Conservation (phyloP, 2,329 filamentous ascomycete genomes). For the Emydomyces testavorans region DNA sequence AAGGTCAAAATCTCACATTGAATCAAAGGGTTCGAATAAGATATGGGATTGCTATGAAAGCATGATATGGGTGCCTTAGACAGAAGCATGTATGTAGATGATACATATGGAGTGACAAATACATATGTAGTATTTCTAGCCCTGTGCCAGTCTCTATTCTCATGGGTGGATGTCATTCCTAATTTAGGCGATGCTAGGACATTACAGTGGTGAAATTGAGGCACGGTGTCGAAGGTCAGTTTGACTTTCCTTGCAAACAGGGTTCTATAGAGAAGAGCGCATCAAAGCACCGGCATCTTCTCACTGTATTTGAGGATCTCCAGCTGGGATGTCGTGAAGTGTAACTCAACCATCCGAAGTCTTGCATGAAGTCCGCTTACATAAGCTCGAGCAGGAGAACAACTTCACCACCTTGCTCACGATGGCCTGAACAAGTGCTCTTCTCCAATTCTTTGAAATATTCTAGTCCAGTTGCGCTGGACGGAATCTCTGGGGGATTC, state of each 20-base stretch:
- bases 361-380: neutral
- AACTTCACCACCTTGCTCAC: too few species aligned
- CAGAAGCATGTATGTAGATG: slow-evolving; percentile 20
- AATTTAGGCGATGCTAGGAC: too few species aligned
- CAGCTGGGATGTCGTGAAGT: neutral
- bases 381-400: too few species aligned
- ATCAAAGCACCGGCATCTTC: neutral
- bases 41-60: neutral
- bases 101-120: neutral
- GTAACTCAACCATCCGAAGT: neutral
- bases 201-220: too few species aligned
- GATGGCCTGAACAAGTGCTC: neutral
- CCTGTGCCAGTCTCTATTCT: too few species aligned
- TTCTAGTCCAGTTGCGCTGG: neutral
- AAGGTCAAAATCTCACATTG: neutral
- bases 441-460: neutral
- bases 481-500: too few species aligned
- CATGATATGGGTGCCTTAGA: slow-evolving; percentile 1
- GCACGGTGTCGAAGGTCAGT: too few species aligned
- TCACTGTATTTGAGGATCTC: neutral
- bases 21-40: neutral
- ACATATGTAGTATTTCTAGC: neutral
- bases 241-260: too few species aligned
- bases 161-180: too few species aligned
- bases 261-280: neutral